Base-by-base conservation (phyloP, 257 asterid species). In the Ilex aquifolium region DNA sequence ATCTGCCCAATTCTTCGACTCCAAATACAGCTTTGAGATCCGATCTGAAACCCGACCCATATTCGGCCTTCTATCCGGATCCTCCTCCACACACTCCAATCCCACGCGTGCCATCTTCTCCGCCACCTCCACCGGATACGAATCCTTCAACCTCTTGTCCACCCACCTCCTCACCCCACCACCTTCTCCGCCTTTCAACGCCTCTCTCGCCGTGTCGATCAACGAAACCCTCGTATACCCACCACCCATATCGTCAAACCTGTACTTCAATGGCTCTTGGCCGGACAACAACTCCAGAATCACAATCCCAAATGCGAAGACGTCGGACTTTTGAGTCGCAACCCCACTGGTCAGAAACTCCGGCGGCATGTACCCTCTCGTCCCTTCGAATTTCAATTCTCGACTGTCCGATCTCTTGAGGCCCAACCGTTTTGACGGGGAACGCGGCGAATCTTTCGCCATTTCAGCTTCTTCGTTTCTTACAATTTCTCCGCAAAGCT, bases 341-440 rank as follows among this genome's bases (percentile, higher is more conserved):
- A 82, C 65, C 11, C 97, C 99, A 16, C 82, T 79, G 32, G 70
- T 49, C 65, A 79, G 82, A 51, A 87, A 90, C 63, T 93, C 99
- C 73, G 96, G 99, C 73, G 97, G 82, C 94, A 93, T 93, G 79
- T 90, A 93, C 5, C 96, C 99, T 56, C 85, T 65, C 10, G 90
- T 86, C 1, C 97, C 99, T 65, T 87, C 95, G 52, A 93, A 64
- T 13, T 80, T 86, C 77, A 80, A 64, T 16, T 65, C 81, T 27
- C 50, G 54, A 2, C 62, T 61, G 0, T 32, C 67, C 21, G 57
- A 50, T 57, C 76, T 62, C 57, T 60, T 57, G n/a, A 32, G 44
- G 52, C 58, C 70, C 36, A 61, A 54, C 5, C n/a, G 14, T 14
- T n/a, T 13, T 50, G n/a, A 15, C 10, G 6, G 0, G 29, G 30